Evolutionary conservation across 1,284 basidiomycete genomes (phyloP).

Genomic region (Cryptococcus floricola): DNA sequence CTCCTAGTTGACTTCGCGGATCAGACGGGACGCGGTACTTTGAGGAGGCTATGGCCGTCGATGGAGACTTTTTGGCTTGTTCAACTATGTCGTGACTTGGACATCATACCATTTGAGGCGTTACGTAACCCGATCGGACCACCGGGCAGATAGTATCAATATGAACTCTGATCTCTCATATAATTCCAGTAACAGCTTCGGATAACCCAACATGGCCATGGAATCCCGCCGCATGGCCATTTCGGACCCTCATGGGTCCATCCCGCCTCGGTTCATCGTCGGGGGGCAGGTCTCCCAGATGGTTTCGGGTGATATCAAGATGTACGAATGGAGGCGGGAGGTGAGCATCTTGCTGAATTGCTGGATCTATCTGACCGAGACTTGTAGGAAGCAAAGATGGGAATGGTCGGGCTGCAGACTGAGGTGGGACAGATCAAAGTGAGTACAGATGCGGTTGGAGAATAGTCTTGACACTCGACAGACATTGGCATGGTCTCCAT

Average conservation of each 20-base stretch:
- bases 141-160: too few relatives aligned
- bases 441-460: conserved; percentile 1
- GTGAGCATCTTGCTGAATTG: conserved; percentile 14
- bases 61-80: too few relatives aligned
- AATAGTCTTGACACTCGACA: conserved; percentile 4
- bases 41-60: too few relatives aligned
- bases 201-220: conserved; percentile 1
- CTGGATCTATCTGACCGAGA: neutral
- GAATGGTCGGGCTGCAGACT: conserved; percentile 39
- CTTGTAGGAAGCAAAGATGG: conserved; percentile 31
- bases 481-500: conserved; percentile 43
- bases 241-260: conserved; percentile 30
- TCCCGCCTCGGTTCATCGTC: conserved; percentile 36
- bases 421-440: conserved; percentile 41
- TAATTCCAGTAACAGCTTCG: too few relatives aligned
- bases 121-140: too few relatives aligned
- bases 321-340: conserved; percentile 41
- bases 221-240: conserved; percentile 35
- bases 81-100: too few relatives aligned
- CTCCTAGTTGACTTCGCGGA: too few relatives aligned
- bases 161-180: too few relatives aligned
- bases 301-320: conserved; percentile 39
- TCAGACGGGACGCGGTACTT: too few relatives aligned
- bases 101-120: too few relatives aligned
- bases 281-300: conserved; percentile 35